These are phyloP conservation scores for Exophiala dermatitidis DNA, from an alignment of 2,329 filamentous ascomycete species.

Conservation along the genomic window DNA sequence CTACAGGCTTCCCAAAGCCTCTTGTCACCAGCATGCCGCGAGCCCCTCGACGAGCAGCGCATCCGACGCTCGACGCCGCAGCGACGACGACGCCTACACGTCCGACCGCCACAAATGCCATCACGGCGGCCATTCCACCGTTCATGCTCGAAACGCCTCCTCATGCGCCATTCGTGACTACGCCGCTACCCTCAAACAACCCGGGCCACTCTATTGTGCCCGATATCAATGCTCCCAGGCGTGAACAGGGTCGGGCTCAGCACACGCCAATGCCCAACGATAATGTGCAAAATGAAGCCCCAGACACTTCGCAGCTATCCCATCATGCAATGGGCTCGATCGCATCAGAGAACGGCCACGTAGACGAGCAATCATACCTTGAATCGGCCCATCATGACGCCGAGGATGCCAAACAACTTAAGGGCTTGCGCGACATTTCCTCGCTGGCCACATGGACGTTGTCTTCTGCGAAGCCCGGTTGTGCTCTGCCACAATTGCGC, in stretches of 20 bases:
- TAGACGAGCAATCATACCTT: constrained; percentile 22
- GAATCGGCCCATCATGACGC: constrained; percentile 23
- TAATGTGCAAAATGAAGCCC: constrained; percentile 7
- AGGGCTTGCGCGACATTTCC: constrained; percentile 53
- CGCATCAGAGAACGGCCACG: constrained; percentile 16
- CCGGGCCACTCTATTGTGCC: constrained; percentile 20
- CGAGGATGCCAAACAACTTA: constrained; percentile 24
- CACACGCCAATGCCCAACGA: constrained; percentile 18
- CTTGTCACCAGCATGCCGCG: constrained; percentile 21
- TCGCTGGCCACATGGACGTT: constrained; percentile 61
- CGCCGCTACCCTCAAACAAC: constrained; percentile 23
- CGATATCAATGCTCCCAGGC: constrained; percentile 14
- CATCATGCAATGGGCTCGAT: constrained; percentile 13
- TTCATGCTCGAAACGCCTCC: constrained; percentile 29
- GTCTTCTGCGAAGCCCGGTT: constrained; percentile 56
- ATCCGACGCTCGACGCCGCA: constrained; percentile 13
- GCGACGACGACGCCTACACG: constrained; percentile 24
- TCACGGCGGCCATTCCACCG: constrained; percentile 28
- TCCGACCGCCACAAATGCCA: constrained; percentile 21
- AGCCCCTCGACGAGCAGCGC: constrained; percentile 22
- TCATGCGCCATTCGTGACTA: constrained; percentile 27
- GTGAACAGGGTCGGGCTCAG: constrained; percentile 15
- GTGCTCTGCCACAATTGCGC: constrained; percentile 53
- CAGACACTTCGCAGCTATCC: constrained; percentile 18
- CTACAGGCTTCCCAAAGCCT: background rate